These are phyloP conservation scores for Cydonia oblonga DNA, from an alignment of 331 rosid species.

Conservation along the genomic window DNA sequence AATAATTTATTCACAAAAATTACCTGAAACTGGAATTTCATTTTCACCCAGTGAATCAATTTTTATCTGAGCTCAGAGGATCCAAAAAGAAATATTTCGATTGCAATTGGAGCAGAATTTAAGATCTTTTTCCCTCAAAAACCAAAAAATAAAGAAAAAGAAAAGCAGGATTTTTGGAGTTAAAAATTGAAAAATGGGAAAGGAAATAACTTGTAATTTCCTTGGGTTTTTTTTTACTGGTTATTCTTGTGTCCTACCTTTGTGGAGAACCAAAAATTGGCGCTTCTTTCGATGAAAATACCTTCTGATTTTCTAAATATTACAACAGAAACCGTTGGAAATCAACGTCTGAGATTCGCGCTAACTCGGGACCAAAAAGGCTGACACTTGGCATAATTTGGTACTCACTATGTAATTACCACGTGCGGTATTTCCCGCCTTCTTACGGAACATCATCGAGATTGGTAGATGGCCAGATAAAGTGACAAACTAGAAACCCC, in stretches of 20 bases:
- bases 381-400: not conserved
- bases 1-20: not conserved
- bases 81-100: not conserved
- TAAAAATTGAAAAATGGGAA: not conserved
- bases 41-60: not conserved
- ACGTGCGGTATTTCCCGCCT: too few relatives aligned
- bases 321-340: constrained; percentile 1
- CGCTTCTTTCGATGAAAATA: constrained; percentile 20
- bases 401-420: too few relatives aligned
- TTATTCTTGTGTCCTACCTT: not conserved
- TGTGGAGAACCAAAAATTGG: constrained; percentile 22
- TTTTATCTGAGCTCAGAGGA: not conserved
- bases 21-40: not conserved
- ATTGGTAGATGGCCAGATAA: too few relatives aligned
- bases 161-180: not conserved
- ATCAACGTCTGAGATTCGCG: constrained; percentile 2
- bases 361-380: not conserved
- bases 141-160: not conserved
- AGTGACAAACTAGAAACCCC: too few relatives aligned
- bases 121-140: not conserved
- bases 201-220: not conserved
- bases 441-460: too few relatives aligned
- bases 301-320: constrained; percentile 21
- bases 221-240: not conserved
- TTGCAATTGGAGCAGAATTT: not conserved